Conservation (phyloP, 345 rosid species). For the Cardamine resedifolia region DNA sequence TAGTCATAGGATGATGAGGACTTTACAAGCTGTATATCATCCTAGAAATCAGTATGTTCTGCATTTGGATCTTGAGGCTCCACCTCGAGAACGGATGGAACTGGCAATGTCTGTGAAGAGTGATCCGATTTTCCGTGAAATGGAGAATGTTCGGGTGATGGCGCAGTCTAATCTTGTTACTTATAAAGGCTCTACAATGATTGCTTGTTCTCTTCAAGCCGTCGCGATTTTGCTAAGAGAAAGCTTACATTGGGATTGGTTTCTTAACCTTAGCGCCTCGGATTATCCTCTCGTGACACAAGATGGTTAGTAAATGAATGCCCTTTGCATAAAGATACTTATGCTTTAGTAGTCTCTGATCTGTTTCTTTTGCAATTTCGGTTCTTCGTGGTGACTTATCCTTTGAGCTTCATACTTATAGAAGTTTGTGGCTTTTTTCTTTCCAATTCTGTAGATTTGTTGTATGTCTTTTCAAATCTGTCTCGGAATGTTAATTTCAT, state of each 20-base stretch:
- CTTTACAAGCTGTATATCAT: slow-evolving; percentile 89
- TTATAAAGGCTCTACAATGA: slow-evolving; percentile 92
- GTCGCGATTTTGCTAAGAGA: slow-evolving; percentile 77
- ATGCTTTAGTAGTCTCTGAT: too few species aligned
- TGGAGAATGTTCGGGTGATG: slow-evolving; percentile 92
- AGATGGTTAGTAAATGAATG: slow-evolving; percentile 63
- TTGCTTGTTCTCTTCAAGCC: slow-evolving; percentile 91
- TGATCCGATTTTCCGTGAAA: slow-evolving; percentile 64
- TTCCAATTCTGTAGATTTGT: slow-evolving; percentile 76
- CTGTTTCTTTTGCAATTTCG: neutral
- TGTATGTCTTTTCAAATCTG: slow-evolving; percentile 74
- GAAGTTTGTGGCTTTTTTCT: slow-evolving; percentile 20
- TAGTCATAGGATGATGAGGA: slow-evolving; percentile 89
- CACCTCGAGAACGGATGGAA: slow-evolving; percentile 80
- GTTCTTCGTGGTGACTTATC: neutral
- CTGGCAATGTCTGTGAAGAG: slow-evolving; percentile 63
- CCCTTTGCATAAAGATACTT: neutral
- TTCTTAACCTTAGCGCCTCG: slow-evolving; percentile 88
- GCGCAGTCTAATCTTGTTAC: slow-evolving; percentile 88
- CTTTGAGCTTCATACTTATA: neutral
- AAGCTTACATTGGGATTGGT: slow-evolving; percentile 95
- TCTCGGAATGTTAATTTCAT: slow-evolving; percentile 79
- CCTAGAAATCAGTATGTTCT: slow-evolving; percentile 94
- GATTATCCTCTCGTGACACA: slow-evolving; percentile 93
- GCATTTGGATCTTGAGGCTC: slow-evolving; percentile 94